Conservation (phyloP, 1,139 yeast species). For the Geotrichum citri-aurantii region DNA sequence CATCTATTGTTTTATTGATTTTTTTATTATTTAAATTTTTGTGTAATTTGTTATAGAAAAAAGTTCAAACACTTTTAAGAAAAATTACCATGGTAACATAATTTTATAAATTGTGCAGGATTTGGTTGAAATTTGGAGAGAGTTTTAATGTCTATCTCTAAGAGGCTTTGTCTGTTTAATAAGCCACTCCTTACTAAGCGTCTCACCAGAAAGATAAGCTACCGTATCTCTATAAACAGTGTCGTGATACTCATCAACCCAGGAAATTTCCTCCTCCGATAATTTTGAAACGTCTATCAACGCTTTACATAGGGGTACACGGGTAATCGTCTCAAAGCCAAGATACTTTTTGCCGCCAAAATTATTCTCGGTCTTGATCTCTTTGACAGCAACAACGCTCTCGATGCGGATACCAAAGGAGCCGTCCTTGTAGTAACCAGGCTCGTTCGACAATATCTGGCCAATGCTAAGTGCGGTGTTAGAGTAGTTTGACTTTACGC, state of each 20-base stretch:
- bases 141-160: too few species aligned
- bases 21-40: too few species aligned
- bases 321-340: constrained; percentile 78
- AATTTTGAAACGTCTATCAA: constrained; percentile 58
- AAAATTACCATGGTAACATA: too few species aligned
- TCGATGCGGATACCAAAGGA: constrained; percentile 92
- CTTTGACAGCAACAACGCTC: constrained; percentile 60
- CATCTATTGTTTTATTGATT: not conserved
- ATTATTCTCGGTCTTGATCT: constrained; percentile 39
- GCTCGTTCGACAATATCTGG: constrained; percentile 84
- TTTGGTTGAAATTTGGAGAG: too few species aligned
- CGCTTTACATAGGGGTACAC: constrained; percentile 76
- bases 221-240: constrained; percentile 54
- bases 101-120: too few species aligned
- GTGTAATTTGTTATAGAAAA: not conserved
- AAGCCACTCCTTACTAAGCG: constrained; percentile 30
- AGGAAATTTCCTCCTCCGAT: constrained; percentile 53
- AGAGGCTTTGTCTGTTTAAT: constrained; percentile 10
- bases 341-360: constrained; percentile 53
- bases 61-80: too few species aligned
- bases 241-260: constrained; percentile 67
- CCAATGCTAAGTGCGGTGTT: constrained; percentile 53
- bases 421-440: constrained; percentile 91
- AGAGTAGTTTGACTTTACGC: constrained; percentile 44
- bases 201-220: constrained; percentile 45